Evolutionary conservation across 768 basidiomycete genomes (phyloP).

Genomic region (Lactarius sp.): DNA sequence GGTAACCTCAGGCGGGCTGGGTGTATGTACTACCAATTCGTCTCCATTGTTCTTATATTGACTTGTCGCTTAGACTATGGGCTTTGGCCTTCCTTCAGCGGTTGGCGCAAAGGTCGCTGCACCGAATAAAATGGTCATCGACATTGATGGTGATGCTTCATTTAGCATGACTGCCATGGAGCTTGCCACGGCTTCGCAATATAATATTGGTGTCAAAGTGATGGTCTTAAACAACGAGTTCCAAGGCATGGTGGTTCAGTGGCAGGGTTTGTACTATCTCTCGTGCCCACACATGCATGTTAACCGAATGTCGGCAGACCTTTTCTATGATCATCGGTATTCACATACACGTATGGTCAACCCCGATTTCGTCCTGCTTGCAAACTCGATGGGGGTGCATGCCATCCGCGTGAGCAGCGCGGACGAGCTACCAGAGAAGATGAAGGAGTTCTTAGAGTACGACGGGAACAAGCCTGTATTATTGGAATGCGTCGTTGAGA

Average conservation of each 20-base stretch:
- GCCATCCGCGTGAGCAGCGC: slow-evolving; percentile 69
- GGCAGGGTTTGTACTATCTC: slow-evolving; percentile 69
- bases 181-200: slow-evolving; percentile 88
- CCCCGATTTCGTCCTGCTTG: slow-evolving; percentile 90
- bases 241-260: slow-evolving; percentile 99
- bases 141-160: slow-evolving; percentile 97
- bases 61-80: slow-evolving; percentile 72
- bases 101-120: slow-evolving; percentile 97
- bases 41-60: slow-evolving; percentile 11
- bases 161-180: slow-evolving; percentile 99
- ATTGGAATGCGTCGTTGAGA: slow-evolving; percentile 85
- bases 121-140: slow-evolving; percentile 88
- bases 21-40: slow-evolving; percentile 47
- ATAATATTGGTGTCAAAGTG: slow-evolving; percentile 91
- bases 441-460: slow-evolving; percentile 99
- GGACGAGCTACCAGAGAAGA: slow-evolving; percentile 84
- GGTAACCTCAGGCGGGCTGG: slow-evolving; percentile 93
- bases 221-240: slow-evolving; percentile 93
- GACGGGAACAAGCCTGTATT: slow-evolving; percentile 81
- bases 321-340: slow-evolving; percentile 96
- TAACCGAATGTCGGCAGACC: slow-evolving; percentile 42
- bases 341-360: slow-evolving; percentile 95
- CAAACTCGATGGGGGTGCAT: slow-evolving; percentile 88
- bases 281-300: not conserved
- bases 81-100: slow-evolving; percentile 90